Evolutionary conservation across 108 stramenopile genomes (phyloP).

Genomic region (Craspedostauros australis): DNA sequence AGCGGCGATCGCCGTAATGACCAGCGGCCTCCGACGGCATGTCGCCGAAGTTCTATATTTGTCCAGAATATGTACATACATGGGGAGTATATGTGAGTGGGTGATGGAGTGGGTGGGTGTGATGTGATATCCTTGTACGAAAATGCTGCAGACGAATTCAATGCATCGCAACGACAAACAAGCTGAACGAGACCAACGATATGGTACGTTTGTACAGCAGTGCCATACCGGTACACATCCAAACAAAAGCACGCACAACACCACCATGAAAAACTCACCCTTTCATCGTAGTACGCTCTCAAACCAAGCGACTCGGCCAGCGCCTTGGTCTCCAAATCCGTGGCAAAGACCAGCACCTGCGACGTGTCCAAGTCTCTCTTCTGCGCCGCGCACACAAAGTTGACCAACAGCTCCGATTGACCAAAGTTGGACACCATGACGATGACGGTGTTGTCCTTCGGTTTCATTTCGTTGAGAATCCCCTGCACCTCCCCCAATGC

Average conservation of each 20-base stretch:
- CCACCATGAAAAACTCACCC: constrained; percentile 35
- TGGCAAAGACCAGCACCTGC: constrained; percentile 54
- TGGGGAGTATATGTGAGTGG: no score
- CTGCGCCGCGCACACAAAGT: constrained; percentile 54
- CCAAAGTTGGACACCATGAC: constrained; percentile 61
- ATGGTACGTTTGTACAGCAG: background rate
- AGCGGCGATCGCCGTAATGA: constrained; percentile 58
- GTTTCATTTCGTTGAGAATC: constrained; percentile 12
- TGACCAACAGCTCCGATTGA: constrained; percentile 53
- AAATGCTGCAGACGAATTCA: background rate
- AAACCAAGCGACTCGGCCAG: constrained; percentile 45
- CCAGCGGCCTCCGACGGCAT: constrained; percentile 39
- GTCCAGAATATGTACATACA: no score
- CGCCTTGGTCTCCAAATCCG: constrained; percentile 50
- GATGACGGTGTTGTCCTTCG: constrained; percentile 41
- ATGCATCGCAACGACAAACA: background rate
- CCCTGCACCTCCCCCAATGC: constrained; percentile 28
- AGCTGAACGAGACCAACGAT: no score
- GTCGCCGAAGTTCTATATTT: constrained; percentile 33
- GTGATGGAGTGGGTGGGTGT: no score
- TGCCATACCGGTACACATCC: background rate
- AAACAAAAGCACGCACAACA: no score
- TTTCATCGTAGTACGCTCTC: constrained; percentile 38
- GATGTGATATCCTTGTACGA: background rate
- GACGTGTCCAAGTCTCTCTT: constrained; percentile 25